These are phyloP conservation scores for Austroboletus niveus DNA, from an alignment of 1,284 basidiomycete species.

Conservation along the genomic window DNA sequence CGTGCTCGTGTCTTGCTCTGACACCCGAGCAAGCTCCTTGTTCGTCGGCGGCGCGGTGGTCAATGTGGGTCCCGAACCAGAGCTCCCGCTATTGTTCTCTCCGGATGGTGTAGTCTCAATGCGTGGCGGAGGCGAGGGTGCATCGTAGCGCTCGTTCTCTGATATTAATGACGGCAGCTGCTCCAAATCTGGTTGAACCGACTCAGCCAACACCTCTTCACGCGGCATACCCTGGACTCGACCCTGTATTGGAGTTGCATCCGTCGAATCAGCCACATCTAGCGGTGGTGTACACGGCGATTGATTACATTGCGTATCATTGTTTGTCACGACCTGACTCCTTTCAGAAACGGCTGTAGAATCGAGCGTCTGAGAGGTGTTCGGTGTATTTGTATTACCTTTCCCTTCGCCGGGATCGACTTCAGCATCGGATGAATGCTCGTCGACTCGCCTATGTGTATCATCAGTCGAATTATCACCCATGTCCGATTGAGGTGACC, in stretches of 20 bases:
- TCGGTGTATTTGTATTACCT: not conserved
- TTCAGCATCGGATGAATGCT: slow-evolving; percentile 6
- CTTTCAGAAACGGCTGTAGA: not conserved
- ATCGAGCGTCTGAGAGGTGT: slow-evolving; percentile 6
- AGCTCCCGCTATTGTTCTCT: not conserved
- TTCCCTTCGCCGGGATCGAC: slow-evolving; percentile 24
- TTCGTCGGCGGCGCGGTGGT: slow-evolving; percentile 11
- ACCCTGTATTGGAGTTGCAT: slow-evolving; percentile 21
- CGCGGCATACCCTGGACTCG: not conserved
- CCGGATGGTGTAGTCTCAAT: slow-evolving; percentile 8
- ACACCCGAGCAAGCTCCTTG: slow-evolving; percentile 26
- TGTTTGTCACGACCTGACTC: not conserved
- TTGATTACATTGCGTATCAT: not conserved
- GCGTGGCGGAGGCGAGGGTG: not conserved
- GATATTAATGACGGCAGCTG: not conserved
- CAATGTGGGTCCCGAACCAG: not conserved
- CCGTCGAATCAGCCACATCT: slow-evolving; percentile 9
- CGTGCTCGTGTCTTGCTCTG: slow-evolving; percentile 15
- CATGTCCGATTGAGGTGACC: slow-evolving; percentile 20
- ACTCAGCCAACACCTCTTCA: slow-evolving; percentile 1
- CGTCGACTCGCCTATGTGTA: not conserved
- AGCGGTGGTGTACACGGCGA: not conserved
- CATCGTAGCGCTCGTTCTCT: slow-evolving; percentile 6
- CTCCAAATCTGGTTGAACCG: not conserved
- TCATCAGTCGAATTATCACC: slow-evolving; percentile 2